Evolutionary conservation across 495 filamentous ascomycete genomes (phyloP).

Genomic region (Schizothecium vesticola): DNA sequence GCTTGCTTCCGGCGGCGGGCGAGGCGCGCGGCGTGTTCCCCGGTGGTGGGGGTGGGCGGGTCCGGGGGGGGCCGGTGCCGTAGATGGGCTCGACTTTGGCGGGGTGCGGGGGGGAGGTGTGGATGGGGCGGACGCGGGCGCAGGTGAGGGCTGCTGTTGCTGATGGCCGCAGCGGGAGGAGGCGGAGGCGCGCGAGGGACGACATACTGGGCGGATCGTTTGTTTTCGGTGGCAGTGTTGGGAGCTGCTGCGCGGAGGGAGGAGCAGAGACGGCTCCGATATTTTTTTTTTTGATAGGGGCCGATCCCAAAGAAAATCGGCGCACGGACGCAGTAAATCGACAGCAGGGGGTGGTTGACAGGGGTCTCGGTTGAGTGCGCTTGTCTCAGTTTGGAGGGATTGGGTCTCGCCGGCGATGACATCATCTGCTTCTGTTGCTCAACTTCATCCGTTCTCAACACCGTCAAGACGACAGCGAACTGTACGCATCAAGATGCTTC

Average conservation of each 20-base stretch:
- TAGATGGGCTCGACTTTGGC: constrained; percentile 60
- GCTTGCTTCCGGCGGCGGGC: constrained; percentile 49
- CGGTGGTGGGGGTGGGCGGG: constrained; percentile 54
- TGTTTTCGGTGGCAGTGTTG: not conserved
- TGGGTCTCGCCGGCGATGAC: not conserved
- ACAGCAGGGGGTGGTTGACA: not conserved
- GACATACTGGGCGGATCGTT: constrained; percentile 10
- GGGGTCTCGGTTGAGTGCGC: not conserved
- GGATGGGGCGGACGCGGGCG: constrained; percentile 28
- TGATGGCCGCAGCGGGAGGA: not conserved
- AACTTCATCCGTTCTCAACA: not conserved
- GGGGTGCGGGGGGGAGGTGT: constrained; percentile 34
- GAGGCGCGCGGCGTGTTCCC: constrained; percentile 41
- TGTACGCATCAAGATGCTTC: not conserved
- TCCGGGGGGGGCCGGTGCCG: constrained; percentile 80
- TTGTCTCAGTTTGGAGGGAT: not conserved
- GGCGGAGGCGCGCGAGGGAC: constrained; percentile 11
- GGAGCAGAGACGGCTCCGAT: not conserved
- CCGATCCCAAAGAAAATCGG: not conserved
- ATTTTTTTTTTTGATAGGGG: not conserved
- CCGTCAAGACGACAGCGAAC: not conserved
- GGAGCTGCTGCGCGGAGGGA: not conserved
- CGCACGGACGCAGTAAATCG: not conserved
- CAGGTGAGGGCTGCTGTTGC: not conserved
- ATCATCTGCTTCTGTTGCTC: not conserved